Evolutionary conservation across 1,284 basidiomycete genomes (phyloP).

Genomic region (Pseudozyma flocculosa): DNA sequence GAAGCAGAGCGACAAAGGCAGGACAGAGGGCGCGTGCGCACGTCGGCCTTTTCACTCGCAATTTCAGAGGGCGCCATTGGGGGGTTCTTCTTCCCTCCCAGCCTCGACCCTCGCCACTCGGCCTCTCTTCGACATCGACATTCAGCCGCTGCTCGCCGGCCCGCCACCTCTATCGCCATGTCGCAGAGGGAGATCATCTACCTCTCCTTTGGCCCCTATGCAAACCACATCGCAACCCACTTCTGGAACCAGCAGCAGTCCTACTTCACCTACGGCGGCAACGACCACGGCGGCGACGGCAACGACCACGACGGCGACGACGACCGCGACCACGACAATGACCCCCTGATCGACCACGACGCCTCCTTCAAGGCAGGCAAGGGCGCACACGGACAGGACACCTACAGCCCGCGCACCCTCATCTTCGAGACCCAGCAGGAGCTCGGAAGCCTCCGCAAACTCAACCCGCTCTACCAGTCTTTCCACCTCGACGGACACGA

Average conservation of each 20-base stretch:
- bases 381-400: conserved; percentile 37
- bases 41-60: too few relatives aligned
- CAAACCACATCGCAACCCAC: conserved; percentile 52
- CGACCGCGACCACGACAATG: conserved; percentile 6
- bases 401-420: conserved; percentile 47
- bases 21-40: too few relatives aligned
- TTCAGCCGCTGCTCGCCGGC: too few relatives aligned
- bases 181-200: conserved; percentile 48
- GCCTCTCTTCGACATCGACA: too few relatives aligned
- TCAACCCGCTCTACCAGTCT: conserved; percentile 36
- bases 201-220: conserved; percentile 50
- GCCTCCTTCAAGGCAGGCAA: conserved; percentile 47
- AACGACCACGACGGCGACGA: conserved; percentile 6
- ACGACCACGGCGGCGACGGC: conserved; percentile 1
- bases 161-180: conserved; percentile 12
- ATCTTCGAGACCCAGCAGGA: conserved; percentile 49
- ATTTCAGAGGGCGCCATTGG: too few relatives aligned
- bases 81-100: too few relatives aligned
- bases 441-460: conserved; percentile 36
- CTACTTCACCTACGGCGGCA: conserved; percentile 42
- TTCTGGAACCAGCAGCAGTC: conserved; percentile 55
- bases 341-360: conserved; percentile 47
- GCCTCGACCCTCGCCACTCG: too few relatives aligned
- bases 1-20: too few relatives aligned
- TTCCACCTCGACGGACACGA: conserved; percentile 11